These are phyloP conservation scores for Cladosporium sp. DNA, from an alignment of 2,329 filamentous ascomycete genomes.

Conservation along the genomic window DNA sequence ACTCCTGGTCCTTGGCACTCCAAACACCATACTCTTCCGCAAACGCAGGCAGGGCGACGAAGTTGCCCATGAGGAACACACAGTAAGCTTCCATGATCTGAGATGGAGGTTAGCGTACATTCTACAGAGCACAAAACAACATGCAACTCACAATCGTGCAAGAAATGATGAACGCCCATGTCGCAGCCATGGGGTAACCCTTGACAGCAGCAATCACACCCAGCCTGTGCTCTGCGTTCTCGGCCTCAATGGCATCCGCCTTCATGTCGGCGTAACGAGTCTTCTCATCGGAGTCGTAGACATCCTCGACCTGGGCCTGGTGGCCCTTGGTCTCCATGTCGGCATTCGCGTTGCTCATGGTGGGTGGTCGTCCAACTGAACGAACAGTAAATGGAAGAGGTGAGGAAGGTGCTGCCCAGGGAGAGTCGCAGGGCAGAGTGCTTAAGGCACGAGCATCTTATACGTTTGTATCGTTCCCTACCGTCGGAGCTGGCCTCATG, in stretches of 20 bases:
- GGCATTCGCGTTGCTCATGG: background rate
- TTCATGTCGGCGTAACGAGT: slow-evolving; percentile 44
- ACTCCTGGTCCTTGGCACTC: background rate
- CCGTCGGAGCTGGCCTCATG: background rate
- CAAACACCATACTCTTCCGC: slow-evolving; percentile 48
- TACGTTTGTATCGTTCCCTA: background rate
- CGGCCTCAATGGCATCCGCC: slow-evolving; percentile 58
- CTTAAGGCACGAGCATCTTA: slow-evolving; percentile 10
- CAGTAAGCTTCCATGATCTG: slow-evolving; percentile 67
- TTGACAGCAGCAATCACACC: slow-evolving; percentile 50
- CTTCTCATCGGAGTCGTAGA: slow-evolving; percentile 25
- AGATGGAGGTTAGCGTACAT: slow-evolving; percentile 25
- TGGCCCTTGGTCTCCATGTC: slow-evolving; percentile 6
- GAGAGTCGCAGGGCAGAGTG: background rate
- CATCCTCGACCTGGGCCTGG: slow-evolving; percentile 15
- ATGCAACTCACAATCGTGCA: slow-evolving; percentile 53
- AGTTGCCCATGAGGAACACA: slow-evolving; percentile 62
- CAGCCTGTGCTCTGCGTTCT: slow-evolving; percentile 56
- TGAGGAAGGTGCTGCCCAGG: background rate
- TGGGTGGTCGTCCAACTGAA: background rate
- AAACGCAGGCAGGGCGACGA: slow-evolving; percentile 56
- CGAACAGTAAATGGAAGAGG: background rate
- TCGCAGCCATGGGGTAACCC: slow-evolving; percentile 54
- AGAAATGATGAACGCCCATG: slow-evolving; percentile 58
- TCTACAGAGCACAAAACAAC: background rate